A percentile compares a stretch with the other conserved stretches of the same genome.
These are phyloP conservation scores for Gossypium arboreum DNA, from an alignment of 345 rosid genomes.

Conservation along the genomic window DNA sequence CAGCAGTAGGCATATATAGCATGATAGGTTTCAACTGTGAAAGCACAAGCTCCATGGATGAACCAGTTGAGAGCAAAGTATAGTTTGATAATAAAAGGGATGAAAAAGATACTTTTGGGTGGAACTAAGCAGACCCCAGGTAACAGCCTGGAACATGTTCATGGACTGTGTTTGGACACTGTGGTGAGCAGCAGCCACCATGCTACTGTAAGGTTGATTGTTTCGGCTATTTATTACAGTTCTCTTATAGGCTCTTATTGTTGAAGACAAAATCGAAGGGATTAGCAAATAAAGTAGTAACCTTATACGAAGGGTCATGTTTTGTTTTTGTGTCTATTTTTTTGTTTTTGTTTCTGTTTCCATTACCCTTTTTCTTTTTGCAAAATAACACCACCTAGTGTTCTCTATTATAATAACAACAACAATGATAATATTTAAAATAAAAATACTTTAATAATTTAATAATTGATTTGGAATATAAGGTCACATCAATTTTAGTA, in stretches of 20 bases:
- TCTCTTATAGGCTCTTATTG: constrained; percentile 31
- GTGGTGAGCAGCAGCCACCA: constrained; percentile 35
- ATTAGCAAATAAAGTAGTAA: not conserved
- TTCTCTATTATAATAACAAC: no score
- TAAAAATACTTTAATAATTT: no score
- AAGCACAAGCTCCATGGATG: constrained; percentile 43
- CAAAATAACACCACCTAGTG: no score
- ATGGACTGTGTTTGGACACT: constrained; percentile 24
- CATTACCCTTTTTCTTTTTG: no score
- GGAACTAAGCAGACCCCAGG: constrained; percentile 51
- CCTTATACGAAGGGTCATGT: not conserved
- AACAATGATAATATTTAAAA: no score
- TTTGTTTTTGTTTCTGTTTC: no score
- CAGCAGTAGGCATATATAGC: constrained; percentile 37
- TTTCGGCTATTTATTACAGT: constrained; percentile 42
- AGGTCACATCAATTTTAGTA: no score
- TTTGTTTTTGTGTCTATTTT: not conserved
- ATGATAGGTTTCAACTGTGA: constrained; percentile 33
- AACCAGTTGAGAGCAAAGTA: constrained; percentile 54
- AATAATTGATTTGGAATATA: no score
- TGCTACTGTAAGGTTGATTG: constrained; percentile 44
- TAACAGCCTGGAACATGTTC: constrained; percentile 49
- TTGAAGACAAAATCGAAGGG: not conserved
- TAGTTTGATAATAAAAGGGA: constrained; percentile 27
- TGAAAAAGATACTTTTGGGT: constrained; percentile 43